A percentile compares a stretch with the other conserved stretches of the same genome.
These are phyloP conservation scores for Solanum boliviense DNA, from an alignment of 257 asterid genomes.

Conservation along the genomic window DNA sequence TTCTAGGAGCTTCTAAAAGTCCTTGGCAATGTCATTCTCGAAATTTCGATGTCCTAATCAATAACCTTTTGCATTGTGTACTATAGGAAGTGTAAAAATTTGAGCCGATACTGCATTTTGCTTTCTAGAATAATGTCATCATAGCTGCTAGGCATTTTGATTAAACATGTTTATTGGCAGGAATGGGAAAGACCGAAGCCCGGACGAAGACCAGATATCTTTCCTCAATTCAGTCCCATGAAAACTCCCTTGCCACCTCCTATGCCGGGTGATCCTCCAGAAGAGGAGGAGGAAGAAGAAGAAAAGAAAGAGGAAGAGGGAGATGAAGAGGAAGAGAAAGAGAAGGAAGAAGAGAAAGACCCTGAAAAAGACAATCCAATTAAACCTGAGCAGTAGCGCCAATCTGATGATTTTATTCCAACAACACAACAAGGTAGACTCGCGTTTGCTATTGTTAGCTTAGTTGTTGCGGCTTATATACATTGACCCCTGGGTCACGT, in stretches of 20 bases:
- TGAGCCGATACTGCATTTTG: not conserved
- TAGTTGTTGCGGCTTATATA: not conserved
- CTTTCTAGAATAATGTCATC: not conserved
- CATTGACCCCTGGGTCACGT: not conserved
- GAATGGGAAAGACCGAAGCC: constrained; percentile 10
- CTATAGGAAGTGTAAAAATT: not conserved
- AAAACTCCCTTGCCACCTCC: constrained; percentile 50
- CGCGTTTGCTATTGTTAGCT: not conserved
- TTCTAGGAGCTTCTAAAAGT: not conserved
- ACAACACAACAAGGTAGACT: not conserved
- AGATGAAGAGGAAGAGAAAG: constrained; percentile 35
- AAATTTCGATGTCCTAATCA: not conserved
- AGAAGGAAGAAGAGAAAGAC: constrained; percentile 32
- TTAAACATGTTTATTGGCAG: not conserved
- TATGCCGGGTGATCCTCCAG: constrained; percentile 21
- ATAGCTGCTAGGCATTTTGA: not conserved
- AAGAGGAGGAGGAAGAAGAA: constrained; percentile 72
- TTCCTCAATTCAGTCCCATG: constrained; percentile 90
- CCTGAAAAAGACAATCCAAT: constrained; percentile 30
- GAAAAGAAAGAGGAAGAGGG: constrained; percentile 51
- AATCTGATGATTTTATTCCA: not conserved
- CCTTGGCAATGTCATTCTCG: not conserved
- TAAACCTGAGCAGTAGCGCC: constrained; percentile 22
- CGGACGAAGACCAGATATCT: constrained; percentile 32
- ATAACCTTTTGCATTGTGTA: not conserved